phyloP scores from a whole-genome alignment of 176 grass and related monocot genomes.

The Thinopyrum elongatum region DNA sequence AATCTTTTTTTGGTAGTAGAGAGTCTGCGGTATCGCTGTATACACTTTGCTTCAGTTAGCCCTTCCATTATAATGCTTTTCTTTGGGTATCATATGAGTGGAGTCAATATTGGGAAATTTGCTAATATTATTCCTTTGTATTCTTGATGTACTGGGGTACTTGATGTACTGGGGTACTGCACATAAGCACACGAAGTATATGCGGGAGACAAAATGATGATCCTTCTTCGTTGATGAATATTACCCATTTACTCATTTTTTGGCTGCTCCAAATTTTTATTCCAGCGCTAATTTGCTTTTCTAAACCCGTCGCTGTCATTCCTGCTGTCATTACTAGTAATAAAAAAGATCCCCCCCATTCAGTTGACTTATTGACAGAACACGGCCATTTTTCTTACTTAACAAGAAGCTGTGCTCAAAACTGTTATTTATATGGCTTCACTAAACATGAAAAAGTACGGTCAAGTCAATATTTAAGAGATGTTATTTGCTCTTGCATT shows the following conservation, averaged over 20 bases:
- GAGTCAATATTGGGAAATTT: neutral
- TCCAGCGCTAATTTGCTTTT: neutral
- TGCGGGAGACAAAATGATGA: neutral
- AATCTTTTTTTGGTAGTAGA: too few species aligned
- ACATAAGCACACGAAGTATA: neutral
- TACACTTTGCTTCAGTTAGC: neutral
- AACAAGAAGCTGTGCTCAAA: slow-evolving; percentile 10
- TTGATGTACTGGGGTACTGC: neutral
- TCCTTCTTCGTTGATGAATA: neutral
- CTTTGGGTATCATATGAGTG: neutral
- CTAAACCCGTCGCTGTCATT: neutral
- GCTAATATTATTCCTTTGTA: neutral
- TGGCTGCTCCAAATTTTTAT: neutral
- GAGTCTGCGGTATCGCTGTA: too few species aligned
- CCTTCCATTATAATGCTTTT: slow-evolving; percentile 7
- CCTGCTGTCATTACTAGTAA: too few species aligned
- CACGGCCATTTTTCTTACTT: neutral
- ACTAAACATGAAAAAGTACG: neutral
- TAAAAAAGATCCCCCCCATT: neutral
- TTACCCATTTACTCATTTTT: neutral
- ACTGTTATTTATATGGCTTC: neutral
- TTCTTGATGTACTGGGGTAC: slow-evolving; percentile 3
- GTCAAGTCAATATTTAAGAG: neutral
- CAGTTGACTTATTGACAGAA: neutral
- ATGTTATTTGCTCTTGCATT: neutral